These are phyloP conservation scores for Colletotrichum tropicicola DNA, from an alignment of 2,329 filamentous ascomycete genomes.

Conservation along the genomic window DNA sequence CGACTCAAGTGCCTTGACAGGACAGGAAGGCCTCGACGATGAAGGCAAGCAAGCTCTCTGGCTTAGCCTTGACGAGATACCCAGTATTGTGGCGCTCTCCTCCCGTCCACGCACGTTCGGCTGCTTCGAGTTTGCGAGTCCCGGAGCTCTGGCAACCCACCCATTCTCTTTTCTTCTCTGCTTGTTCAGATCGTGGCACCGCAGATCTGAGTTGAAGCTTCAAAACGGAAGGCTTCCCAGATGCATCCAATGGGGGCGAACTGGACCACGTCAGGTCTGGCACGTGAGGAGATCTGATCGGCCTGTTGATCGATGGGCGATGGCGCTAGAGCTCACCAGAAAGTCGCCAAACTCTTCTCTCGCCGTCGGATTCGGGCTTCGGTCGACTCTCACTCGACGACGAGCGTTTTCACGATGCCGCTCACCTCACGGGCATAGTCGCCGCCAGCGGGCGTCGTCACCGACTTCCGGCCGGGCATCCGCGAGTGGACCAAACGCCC, in stretches of 20 bases:
- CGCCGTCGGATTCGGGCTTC: neutral
- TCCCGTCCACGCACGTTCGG: neutral
- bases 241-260: neutral
- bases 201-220: conserved; percentile 16
- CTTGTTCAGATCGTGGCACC: conserved; percentile 22
- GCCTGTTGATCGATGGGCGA: neutral
- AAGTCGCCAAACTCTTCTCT: neutral
- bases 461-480: neutral
- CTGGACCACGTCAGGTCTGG: neutral
- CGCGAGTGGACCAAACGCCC: neutral
- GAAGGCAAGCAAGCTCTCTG: neutral
- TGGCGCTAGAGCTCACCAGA: neutral
- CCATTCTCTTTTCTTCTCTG: neutral
- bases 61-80: neutral
- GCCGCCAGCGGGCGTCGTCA: neutral
- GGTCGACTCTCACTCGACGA: neutral
- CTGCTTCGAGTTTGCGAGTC: conserved; percentile 13
- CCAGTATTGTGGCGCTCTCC: neutral
- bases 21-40: neutral
- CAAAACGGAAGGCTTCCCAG: neutral
- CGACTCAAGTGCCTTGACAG: conserved; percentile 2
- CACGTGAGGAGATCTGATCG: conserved; percentile 18
- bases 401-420: neutral
- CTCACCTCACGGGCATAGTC: no score
- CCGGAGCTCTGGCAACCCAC: conserved; percentile 11